Evolutionary conservation across 176 grass and related monocot genomes (phyloP), one percentile per base, ranked within the genome.

Genomic region (Musa itinerans): DNA sequence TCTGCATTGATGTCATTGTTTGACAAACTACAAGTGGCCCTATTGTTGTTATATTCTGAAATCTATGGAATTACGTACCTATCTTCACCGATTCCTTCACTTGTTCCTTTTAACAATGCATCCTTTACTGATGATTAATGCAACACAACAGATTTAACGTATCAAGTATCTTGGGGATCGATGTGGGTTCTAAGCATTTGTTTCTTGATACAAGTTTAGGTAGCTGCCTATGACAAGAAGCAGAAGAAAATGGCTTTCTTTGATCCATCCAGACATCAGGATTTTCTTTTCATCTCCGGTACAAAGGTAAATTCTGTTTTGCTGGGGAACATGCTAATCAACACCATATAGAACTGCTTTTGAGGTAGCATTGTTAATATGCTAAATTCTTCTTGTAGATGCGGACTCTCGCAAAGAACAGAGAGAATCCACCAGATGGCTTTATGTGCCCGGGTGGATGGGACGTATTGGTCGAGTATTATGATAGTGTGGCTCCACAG

Each of bases 371-470:
- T 6, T 43, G 34, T 52, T 59, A 20, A 19, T n/a, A 53, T 11
- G 61, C 34, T 5, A n/a, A 66, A 9, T 12, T 54, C 63, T 3
- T 9, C 52, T 26, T 50, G 56, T 81, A 97, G 94, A 97, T 97
- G 94, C 81, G 94, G 6, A 87, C 83, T 72, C 88, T 97, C 71
- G 94, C 90, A 53, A 93, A 90, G 81, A 97, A 97, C 66, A 82
- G 80, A 1, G 67, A 84, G 82, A 91, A 54, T 56, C 94, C 94
- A 71, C 93, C 93, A 10, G 87, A 97, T 72, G 93, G 93, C 29
- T 97, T 97, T 65, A 97, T 97, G 93, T 97, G 93, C 85, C 90
- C 90, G 0, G 90, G 93, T 55, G 93, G 93, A 66, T 97, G 93
- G 93, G 81, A 97, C 62, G 93, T 97, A 52, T 84, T 97, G 7